Evolutionary conservation across 2,329 filamentous ascomycete genomes (phyloP).

Genomic region (Hypoxylon sp.): DNA sequence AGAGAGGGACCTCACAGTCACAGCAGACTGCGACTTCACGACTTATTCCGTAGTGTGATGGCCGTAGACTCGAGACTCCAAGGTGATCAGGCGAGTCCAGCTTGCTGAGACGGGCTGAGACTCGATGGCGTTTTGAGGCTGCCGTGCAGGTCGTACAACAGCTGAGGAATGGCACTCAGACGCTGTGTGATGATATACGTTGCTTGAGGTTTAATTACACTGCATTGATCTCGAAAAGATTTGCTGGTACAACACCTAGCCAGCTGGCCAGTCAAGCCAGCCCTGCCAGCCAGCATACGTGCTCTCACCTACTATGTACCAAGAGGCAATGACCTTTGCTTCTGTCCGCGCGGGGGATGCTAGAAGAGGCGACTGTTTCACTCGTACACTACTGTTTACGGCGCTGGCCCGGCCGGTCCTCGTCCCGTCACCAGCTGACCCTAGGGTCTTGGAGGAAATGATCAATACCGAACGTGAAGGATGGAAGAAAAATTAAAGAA

Average conservation of each 20-base stretch:
- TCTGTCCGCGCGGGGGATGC: not conserved
- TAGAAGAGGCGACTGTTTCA: constrained; percentile 9
- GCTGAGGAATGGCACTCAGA: constrained; percentile 1
- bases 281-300: too few species aligned
- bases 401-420: constrained; percentile 1
- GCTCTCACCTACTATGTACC: not conserved
- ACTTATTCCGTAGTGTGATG: too few species aligned
- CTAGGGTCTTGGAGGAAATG: not conserved
- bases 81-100: not conserved
- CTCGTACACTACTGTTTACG: constrained; percentile 14
- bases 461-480: too few species aligned
- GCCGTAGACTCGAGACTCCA: not conserved
- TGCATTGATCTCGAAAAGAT: not conserved
- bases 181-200: constrained; percentile 3
- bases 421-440: not conserved
- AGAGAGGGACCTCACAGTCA: not conserved
- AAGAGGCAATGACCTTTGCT: not conserved
- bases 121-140: constrained; percentile 12
- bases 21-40: not conserved
- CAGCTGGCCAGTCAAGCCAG: too few species aligned
- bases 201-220: not conserved
- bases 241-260: too few species aligned
- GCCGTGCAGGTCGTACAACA: constrained; percentile 24
- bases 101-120: not conserved
- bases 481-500: too few species aligned